Evolutionary conservation across 352 stramenopile genomes (phyloP).

Genomic region (Phytopythium litorale): DNA sequence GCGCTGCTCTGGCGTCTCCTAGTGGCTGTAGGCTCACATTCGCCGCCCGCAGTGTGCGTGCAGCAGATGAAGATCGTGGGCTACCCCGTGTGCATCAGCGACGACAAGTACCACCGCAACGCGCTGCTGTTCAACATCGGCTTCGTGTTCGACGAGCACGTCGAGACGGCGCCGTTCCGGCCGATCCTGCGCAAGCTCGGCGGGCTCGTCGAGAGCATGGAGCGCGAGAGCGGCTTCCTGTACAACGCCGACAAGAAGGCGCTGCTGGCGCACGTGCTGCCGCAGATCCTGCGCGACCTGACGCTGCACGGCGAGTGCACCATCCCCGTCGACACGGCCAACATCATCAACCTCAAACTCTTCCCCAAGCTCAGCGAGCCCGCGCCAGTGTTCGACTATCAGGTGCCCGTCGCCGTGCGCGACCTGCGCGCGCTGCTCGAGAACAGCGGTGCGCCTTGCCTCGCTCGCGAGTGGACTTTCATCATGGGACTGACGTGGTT

Average conservation of each 20-base stretch:
- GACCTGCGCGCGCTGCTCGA: constrained; percentile 67
- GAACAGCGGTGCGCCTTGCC: constrained; percentile 54
- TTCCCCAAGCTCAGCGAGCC: constrained; percentile 75
- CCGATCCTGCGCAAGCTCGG: constrained; percentile 85
- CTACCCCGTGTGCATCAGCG: constrained; percentile 85
- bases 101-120: constrained; percentile 90
- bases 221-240: constrained; percentile 85
- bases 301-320: constrained; percentile 75
- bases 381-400: constrained; percentile 69
- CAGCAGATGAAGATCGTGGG: constrained; percentile 84
- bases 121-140: constrained; percentile 89
- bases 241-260: constrained; percentile 63
- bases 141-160: constrained; percentile 82
- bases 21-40: not conserved
- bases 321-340: constrained; percentile 76
- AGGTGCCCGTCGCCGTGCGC: constrained; percentile 80
- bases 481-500: not conserved
- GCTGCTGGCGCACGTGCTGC: constrained; percentile 57
- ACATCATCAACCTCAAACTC: constrained; percentile 87
- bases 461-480: not conserved
- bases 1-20: not conserved
- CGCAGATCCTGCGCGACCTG: constrained; percentile 68
- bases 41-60: constrained; percentile 32
- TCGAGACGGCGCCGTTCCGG: constrained; percentile 73
- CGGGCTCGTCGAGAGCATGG: constrained; percentile 83